Conservation (phyloP, 768 basidiomycete species). For the Trametes elegans region DNA sequence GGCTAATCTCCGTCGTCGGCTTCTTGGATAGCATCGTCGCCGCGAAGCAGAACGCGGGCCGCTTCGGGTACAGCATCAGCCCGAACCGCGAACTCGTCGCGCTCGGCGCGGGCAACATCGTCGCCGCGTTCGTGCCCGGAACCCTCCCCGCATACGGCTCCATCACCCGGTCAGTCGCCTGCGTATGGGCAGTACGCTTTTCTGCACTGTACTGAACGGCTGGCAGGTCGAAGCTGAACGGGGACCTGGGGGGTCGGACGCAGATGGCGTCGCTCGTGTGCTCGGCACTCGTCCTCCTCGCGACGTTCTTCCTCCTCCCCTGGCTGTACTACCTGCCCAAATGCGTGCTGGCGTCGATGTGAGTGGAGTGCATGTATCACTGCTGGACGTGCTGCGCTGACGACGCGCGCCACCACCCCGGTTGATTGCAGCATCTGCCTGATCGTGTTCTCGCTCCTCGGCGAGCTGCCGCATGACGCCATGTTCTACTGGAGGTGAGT, state of each 20-base stretch:
- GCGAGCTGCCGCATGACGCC: slow-evolving; percentile 86
- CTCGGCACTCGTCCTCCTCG: slow-evolving; percentile 69
- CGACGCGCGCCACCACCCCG: too few species aligned
- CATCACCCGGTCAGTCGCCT: slow-evolving; percentile 68
- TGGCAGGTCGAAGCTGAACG: slow-evolving; percentile 77
- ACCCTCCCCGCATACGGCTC: slow-evolving; percentile 91
- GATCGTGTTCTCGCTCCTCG: slow-evolving; percentile 80
- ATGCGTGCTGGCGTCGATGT: slow-evolving; percentile 89
- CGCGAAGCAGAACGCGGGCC: slow-evolving; percentile 86
- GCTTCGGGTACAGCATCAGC: slow-evolving; percentile 84
- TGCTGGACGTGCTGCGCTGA: too few species aligned
- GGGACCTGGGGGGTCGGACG: slow-evolving; percentile 82
- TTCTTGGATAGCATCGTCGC: slow-evolving; percentile 95
- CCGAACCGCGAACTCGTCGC: slow-evolving; percentile 97
- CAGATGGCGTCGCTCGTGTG: slow-evolving; percentile 88
- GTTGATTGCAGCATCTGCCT: slow-evolving; percentile 70
- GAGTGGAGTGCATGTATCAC: too few species aligned
- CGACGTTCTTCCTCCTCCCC: slow-evolving; percentile 88
- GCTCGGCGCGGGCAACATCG: slow-evolving; percentile 80
- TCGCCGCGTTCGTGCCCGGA: slow-evolving; percentile 79
- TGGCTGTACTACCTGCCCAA: slow-evolving; percentile 86
- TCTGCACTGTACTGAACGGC: background rate
- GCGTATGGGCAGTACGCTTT: too few species aligned
- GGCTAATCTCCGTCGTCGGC: slow-evolving; percentile 79
- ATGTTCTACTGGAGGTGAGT: slow-evolving; percentile 84